A percentile compares a stretch with the other conserved stretches of the same genome.
These are phyloP conservation scores for Ustilago cynodontis DNA, from an alignment of 1,284 basidiomycete species.

Conservation along the genomic window DNA sequence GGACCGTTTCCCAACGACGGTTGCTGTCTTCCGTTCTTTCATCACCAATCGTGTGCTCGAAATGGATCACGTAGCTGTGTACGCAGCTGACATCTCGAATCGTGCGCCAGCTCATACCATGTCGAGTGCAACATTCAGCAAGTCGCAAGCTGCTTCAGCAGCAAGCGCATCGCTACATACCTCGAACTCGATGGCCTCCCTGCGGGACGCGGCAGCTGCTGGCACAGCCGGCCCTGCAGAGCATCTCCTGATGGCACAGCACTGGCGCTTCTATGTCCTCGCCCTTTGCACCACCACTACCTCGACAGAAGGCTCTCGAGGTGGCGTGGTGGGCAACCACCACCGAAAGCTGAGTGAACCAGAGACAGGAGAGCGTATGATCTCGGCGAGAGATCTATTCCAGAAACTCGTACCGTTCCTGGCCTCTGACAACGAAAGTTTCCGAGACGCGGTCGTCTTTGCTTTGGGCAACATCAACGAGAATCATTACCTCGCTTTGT, in stretches of 20 bases:
- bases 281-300: constrained; percentile 80
- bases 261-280: constrained; percentile 90
- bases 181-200: constrained; percentile 36
- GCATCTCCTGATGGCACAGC: constrained; percentile 78
- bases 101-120: constrained; percentile 35
- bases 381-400: constrained; percentile 81
- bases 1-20: constrained; percentile 69
- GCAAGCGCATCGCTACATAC: constrained; percentile 33
- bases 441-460: constrained; percentile 86
- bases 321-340: constrained; percentile 78
- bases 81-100: constrained; percentile 67
- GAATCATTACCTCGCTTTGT: constrained; percentile 80
- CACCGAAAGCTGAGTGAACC: constrained; percentile 78
- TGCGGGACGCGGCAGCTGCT: constrained; percentile 55
- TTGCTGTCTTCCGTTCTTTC: constrained; percentile 70
- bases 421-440: constrained; percentile 84
- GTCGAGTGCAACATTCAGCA: constrained; percentile 33
- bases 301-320: constrained; percentile 59
- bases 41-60: constrained; percentile 70
- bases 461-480: constrained; percentile 88
- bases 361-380: constrained; percentile 76
- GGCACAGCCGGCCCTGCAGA: constrained; percentile 71
- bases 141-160: constrained; percentile 38
- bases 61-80: constrained; percentile 70
- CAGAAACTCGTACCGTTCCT: constrained; percentile 87